Base-by-base conservation (phyloP, 768 basidiomycete species). In the Leccinum disarticulatum region DNA sequence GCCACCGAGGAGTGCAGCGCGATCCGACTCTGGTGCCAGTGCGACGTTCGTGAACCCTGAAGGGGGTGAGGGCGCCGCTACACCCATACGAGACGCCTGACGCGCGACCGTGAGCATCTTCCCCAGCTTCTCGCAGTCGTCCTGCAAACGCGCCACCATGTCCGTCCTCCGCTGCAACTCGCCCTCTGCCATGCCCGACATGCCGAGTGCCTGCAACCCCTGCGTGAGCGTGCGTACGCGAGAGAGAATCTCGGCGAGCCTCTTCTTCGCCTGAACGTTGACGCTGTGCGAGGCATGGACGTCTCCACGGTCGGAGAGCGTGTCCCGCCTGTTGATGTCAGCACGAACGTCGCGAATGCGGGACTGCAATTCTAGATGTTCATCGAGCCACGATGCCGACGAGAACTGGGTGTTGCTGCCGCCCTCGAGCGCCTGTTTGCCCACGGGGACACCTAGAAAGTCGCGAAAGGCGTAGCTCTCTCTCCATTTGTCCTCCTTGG, bases 121-220 rank as follows among this genome's bases (percentile, higher is more conserved):
- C 41, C 85, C 84, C 59, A 97, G 78, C 77, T 89, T 91, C 77
- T 91, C 91, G 77, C 91, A 89, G 71, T 98, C 95, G 70, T 95
- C 93, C 74, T 90, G 89, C 65, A 98, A 77, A 59, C 88, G 81
- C 56, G 87, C 90, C 54, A 95, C 86, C 87, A 97, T 87, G 68
- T 95, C 95, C 61, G 88, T 88, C 62, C 96, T 80, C 57, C 96
- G 79, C 75, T 90, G 87, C 67, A 93, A 78, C 79, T 98, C 96
- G n/a, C 96, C 96, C 72, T 93, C 87, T 64, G 85, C 88, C 82
- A 98, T 83, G 38, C 91, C 93, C 46, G 78, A 77, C 72, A 84
- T 73, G 8, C 79, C 89, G 38, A 92, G 79, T 43, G 77, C 81
- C 66, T 83, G 79, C 66, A 95, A 76, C 10, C 87, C 93, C 64